phyloP scores from a whole-genome alignment of 176 grass and related monocot genomes.

The Avena sativa region DNA sequence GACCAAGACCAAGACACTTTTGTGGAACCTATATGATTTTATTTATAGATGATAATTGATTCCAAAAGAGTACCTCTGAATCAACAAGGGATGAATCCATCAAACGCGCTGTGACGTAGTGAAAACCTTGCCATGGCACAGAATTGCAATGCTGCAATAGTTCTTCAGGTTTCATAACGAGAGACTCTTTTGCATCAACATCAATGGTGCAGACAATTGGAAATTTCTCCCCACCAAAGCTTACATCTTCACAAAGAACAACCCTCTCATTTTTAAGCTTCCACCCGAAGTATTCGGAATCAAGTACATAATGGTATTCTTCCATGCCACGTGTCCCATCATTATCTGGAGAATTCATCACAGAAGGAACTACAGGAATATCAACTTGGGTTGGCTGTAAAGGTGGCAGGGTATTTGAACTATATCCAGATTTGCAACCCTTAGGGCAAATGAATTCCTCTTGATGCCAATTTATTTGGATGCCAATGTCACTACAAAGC shows the following conservation, averaged over 20 bases:
- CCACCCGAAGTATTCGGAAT: conserved; percentile 71
- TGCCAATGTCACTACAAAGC: conserved; percentile 89
- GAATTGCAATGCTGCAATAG: conserved; percentile 36
- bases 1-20: background rate
- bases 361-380: conserved; percentile 33
- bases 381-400: conserved; percentile 48
- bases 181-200: conserved; percentile 67
- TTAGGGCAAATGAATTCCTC: conserved; percentile 84
- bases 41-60: conserved; percentile 20
- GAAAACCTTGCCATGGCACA: conserved; percentile 87
- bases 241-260: conserved; percentile 90
- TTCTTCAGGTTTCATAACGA: conserved; percentile 48
- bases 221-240: conserved; percentile 83
- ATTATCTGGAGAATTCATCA: conserved; percentile 43
- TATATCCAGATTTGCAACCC: conserved; percentile 66
- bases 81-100: conserved; percentile 69
- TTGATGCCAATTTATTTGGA: conserved; percentile 86
- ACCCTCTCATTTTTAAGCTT: conserved; percentile 61
- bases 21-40: conserved; percentile 6
- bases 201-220: conserved; percentile 81
- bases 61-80: conserved; percentile 66
- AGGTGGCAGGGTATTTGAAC: conserved; percentile 54
- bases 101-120: conserved; percentile 71
- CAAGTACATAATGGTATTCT: conserved; percentile 84
- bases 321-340: conserved; percentile 63